phyloP scores from a whole-genome alignment of 371 early-diverging fungal species.

The Rhizopus arrhizus region DNA sequence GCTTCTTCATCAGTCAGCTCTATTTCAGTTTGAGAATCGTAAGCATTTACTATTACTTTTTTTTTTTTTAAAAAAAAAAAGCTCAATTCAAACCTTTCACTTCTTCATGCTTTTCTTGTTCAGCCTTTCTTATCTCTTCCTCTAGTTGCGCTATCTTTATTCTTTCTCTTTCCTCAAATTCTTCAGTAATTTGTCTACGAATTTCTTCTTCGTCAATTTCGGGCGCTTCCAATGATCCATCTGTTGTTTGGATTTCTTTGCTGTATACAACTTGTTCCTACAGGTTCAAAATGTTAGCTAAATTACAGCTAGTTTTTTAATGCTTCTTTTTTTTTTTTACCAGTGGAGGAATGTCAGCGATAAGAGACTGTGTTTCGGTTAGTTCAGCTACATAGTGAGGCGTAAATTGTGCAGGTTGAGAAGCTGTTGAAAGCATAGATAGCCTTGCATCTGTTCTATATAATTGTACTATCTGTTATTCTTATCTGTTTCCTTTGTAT shows the following conservation, averaged over 20 bases:
- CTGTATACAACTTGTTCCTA: constrained; percentile 86
- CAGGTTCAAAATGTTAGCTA: no score
- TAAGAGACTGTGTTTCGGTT: constrained; percentile 63
- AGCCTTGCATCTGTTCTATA: constrained; percentile 26
- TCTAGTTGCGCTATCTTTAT: constrained; percentile 61
- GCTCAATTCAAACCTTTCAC: constrained; percentile 33
- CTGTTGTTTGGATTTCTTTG: constrained; percentile 88
- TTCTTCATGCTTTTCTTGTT: constrained; percentile 54
- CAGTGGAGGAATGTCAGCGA: constrained; percentile 84
- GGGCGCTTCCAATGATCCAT: constrained; percentile 62
- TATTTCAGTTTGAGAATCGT: constrained; percentile 13
- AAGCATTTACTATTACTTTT: no score
- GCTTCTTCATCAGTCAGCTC: constrained; percentile 86
- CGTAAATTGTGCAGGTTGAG: constrained; percentile 25
- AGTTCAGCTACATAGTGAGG: constrained; percentile 61
- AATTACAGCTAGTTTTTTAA: no score
- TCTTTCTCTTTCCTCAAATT: constrained; percentile 63
- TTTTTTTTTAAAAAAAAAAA: no score
- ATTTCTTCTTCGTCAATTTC: constrained; percentile 64
- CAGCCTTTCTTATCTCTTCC: constrained; percentile 59
- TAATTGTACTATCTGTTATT: background rate
- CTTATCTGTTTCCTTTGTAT: background rate
- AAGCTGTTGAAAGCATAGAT: constrained; percentile 37
- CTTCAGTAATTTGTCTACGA: constrained; percentile 60
- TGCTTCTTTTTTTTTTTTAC: constrained; percentile 34